Conservation (phyloP, 1,284 basidiomycete species). For the Ceratobasidium sp. region DNA sequence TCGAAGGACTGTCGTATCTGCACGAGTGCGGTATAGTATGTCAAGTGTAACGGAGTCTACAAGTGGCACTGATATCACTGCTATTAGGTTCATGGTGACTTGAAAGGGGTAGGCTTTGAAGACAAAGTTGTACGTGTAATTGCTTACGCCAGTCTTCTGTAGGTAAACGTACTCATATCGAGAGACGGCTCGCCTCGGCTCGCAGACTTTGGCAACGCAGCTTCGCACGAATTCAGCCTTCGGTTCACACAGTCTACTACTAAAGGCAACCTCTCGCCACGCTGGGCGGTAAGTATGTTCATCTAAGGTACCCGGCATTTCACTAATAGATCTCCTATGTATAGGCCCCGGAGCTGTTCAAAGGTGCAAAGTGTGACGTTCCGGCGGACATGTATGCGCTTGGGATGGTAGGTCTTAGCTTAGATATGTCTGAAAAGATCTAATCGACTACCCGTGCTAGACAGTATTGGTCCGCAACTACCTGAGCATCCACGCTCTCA, state of each 20-base stretch:
- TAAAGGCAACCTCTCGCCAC: background rate
- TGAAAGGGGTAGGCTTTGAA: constrained; percentile 15
- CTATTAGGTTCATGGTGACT: constrained; percentile 24
- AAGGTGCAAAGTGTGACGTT: background rate
- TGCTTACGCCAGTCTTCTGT: background rate
- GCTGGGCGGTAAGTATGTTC: background rate
- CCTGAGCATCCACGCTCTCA: too few relatives aligned
- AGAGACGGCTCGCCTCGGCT: background rate
- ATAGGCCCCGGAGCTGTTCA: constrained; percentile 12
- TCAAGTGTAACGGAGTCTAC: too few relatives aligned
- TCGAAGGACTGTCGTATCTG: background rate
- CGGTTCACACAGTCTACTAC: background rate
- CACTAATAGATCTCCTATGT: too few relatives aligned
- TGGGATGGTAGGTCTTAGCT: background rate
- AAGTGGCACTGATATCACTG: background rate
- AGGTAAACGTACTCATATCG: background rate
- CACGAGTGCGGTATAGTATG: background rate
- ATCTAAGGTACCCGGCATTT: too few relatives aligned
- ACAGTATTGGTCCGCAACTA: too few relatives aligned
- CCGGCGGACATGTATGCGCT: constrained; percentile 10
- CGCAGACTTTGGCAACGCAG: background rate
- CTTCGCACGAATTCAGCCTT: background rate
- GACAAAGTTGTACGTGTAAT: too few relatives aligned
- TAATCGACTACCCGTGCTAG: background rate
- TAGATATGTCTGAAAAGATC: too few relatives aligned